phyloP scores from a whole-genome alignment of 768 basidiomycete genomes.

The Leccinum broughii region DNA sequence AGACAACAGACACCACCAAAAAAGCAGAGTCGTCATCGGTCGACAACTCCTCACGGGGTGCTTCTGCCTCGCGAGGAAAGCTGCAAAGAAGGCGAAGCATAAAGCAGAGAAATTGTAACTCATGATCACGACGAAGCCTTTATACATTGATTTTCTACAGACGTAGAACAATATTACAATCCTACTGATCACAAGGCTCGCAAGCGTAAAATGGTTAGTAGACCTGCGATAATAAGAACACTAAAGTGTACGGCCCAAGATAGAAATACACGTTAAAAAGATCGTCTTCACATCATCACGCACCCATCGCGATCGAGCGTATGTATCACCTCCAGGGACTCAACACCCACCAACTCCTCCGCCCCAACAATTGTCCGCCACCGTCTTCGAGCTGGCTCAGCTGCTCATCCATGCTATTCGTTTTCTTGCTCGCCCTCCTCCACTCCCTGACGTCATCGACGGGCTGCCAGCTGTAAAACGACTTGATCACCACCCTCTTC shows the following conservation, averaged over 20 bases:
- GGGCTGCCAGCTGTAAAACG: too few species aligned
- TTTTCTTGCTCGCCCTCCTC: too few species aligned
- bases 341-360: too few species aligned
- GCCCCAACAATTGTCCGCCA: too few species aligned
- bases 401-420: too few species aligned
- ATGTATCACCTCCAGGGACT: too few species aligned
- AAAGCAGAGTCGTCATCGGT: slow-evolving; percentile 5
- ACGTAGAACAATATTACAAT: slow-evolving; percentile 7
- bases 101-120: slow-evolving; percentile 30
- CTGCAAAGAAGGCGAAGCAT: slow-evolving; percentile 36
- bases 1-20: slow-evolving; percentile 9
- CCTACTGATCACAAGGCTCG: slow-evolving; percentile 14
- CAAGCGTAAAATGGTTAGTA: slow-evolving; percentile 18
- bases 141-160: slow-evolving; percentile 16
- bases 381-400: too few species aligned
- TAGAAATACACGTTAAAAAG: slow-evolving; percentile 27
- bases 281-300: too few species aligned
- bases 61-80: slow-evolving; percentile 26
- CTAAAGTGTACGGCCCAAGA: slow-evolving; percentile 32
- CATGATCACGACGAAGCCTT: slow-evolving; percentile 1
- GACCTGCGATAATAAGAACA: slow-evolving; percentile 11
- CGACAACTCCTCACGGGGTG: slow-evolving; percentile 19
- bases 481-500: too few species aligned
- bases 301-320: too few species aligned
- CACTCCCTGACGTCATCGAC: too few species aligned